Percentiles rank a stretch among this genome's conserved stretches.
These are phyloP conservation scores for Nigrospora oryzae DNA, from an alignment of 2,329 filamentous ascomycete genomes.

Conservation along the genomic window DNA sequence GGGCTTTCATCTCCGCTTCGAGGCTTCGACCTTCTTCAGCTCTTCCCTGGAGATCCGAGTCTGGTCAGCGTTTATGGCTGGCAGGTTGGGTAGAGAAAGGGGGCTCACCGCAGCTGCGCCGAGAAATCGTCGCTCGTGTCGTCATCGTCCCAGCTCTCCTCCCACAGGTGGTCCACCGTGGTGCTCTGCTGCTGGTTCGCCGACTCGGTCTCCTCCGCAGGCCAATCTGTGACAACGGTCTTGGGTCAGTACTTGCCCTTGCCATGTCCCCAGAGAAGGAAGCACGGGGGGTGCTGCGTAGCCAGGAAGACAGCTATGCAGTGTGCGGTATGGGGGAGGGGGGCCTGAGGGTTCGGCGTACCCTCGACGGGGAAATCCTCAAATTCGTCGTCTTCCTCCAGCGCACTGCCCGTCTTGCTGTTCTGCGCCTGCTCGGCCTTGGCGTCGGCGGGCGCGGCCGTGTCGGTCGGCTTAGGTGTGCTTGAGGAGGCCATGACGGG, in stretches of 20 bases:
- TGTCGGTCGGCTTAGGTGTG: conserved; percentile 23
- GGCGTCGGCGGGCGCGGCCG: conserved; percentile 28
- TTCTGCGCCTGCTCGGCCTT: conserved; percentile 10
- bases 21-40: conserved; percentile 83
- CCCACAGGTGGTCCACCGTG: conserved; percentile 77
- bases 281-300: too few species aligned
- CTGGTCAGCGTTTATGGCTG: neutral
- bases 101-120: conserved; percentile 74
- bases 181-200: conserved; percentile 38
- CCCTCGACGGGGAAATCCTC: conserved; percentile 98
- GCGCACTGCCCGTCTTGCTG: conserved; percentile 35
- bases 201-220: conserved; percentile 80
- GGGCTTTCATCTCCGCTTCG: conserved; percentile 49
- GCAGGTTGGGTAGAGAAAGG: neutral
- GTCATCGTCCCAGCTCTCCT: conserved; percentile 99
- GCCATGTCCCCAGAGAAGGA: too few species aligned
- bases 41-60: conserved; percentile 59
- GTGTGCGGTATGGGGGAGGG: too few species aligned
- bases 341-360: conserved; percentile 28
- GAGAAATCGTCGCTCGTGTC: conserved; percentile 96
- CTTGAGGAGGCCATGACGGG: conserved; percentile 20
- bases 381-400: conserved; percentile 98
- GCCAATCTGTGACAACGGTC: conserved; percentile 63
- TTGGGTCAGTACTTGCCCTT: conserved; percentile 1
- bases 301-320: too few species aligned